A percentile compares a stretch with the other conserved stretches of the same genome.
These are phyloP conservation scores for Moricandia arvensis DNA, from an alignment of 345 rosid genomes.

Conservation along the genomic window DNA sequence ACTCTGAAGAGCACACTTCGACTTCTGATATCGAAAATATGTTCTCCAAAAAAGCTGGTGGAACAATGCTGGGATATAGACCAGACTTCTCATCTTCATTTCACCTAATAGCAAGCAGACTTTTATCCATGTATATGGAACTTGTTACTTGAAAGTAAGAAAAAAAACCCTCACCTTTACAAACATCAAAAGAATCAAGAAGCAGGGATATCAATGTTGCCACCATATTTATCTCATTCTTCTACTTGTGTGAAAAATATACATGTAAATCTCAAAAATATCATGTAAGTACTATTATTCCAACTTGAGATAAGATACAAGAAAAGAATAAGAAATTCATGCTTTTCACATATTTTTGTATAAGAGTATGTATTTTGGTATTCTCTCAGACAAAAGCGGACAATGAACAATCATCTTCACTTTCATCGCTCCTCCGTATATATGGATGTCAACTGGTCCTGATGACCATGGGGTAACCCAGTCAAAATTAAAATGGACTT, in stretches of 20 bases:
- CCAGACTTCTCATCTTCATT: constrained; percentile 52
- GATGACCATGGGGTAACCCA: too few species aligned
- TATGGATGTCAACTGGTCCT: too few species aligned
- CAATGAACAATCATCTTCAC: constrained; percentile 84
- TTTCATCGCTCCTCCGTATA: constrained; percentile 86
- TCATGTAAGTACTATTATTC: not conserved
- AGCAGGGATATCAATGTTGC: not conserved
- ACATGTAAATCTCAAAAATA: not conserved
- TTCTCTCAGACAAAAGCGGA: constrained; percentile 70
- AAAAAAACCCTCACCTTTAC: constrained; percentile 16
- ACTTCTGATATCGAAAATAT: constrained; percentile 47
- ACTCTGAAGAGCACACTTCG: constrained; percentile 57
- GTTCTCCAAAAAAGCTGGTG: constrained; percentile 55
- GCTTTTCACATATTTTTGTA: constrained; percentile 56
- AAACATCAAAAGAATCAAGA: not conserved
- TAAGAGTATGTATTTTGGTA: constrained; percentile 72
- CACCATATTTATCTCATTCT: constrained; percentile 11
- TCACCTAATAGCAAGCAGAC: constrained; percentile 50
- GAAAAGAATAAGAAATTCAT: not conserved
- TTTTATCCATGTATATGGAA: constrained; percentile 38
- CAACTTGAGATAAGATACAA: not conserved
- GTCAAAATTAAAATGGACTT: too few species aligned
- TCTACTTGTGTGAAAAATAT: not conserved
- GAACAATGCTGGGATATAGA: constrained; percentile 62
- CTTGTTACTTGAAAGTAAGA: constrained; percentile 31